These are phyloP conservation scores for Saturnispora ahearnii DNA, from an alignment of 805 yeast species.

Conservation along the genomic window DNA sequence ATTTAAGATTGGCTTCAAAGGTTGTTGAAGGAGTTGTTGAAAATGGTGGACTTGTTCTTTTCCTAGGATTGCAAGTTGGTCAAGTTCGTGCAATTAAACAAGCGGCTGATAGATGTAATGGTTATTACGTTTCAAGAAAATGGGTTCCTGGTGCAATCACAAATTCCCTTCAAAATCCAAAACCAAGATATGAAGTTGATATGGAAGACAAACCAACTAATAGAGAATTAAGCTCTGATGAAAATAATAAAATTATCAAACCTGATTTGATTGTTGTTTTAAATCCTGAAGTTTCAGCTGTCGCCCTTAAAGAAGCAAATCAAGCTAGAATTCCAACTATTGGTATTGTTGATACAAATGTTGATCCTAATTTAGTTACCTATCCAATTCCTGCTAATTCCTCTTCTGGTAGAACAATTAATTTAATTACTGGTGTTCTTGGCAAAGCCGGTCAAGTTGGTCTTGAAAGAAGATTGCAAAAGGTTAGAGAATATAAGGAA, in stretches of 20 bases:
- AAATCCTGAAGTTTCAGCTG: constrained; percentile 81
- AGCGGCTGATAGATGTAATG: constrained; percentile 71
- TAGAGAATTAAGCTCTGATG: constrained; percentile 43
- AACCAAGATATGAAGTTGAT: constrained; percentile 70
- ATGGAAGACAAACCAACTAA: constrained; percentile 60
- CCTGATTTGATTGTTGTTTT: constrained; percentile 85
- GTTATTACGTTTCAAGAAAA: constrained; percentile 71
- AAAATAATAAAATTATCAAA: constrained; percentile 49
- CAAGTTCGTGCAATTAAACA: constrained; percentile 65
- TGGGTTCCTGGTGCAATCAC: constrained; percentile 97
- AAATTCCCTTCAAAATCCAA: constrained; percentile 51
- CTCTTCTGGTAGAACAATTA: constrained; percentile 75
- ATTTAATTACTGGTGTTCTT: constrained; percentile 72
- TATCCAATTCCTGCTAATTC: constrained; percentile 97
- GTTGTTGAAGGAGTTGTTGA: constrained; percentile 77
- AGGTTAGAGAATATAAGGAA: constrained; percentile 28
- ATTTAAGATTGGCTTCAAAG: constrained; percentile 71
- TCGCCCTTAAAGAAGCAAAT: constrained; percentile 73
- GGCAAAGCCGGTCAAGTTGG: constrained; percentile 84
- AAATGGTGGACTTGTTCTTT: constrained; percentile 73
- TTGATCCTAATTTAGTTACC: constrained; percentile 81
- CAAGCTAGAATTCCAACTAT: constrained; percentile 82
- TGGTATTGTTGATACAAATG: constrained; percentile 89
- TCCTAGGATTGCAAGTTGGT: constrained; percentile 76
- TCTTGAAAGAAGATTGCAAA: constrained; percentile 43